Evolutionary conservation across 108 stramenopile species (phyloP), one percentile per base, ranked within the genome.

Genomic region (Pseudonitzschia multiseries): DNA sequence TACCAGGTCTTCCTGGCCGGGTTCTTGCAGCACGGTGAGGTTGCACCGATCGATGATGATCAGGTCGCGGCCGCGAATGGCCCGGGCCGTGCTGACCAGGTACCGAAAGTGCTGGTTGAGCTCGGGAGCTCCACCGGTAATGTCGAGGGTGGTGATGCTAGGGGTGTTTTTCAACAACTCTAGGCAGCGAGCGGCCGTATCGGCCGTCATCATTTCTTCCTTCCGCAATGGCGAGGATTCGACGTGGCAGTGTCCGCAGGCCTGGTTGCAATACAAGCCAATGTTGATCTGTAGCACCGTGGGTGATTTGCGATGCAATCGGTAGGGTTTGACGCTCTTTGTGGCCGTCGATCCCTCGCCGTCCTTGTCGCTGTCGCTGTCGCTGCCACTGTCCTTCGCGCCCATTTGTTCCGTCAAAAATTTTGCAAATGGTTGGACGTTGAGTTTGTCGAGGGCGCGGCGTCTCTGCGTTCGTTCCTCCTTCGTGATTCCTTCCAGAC

Each of bases 41-140:
- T 99, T 99, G 82, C 98, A 99, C 31, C 98, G 88, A 72, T 98
- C 98, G 73, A 99, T 99, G 59, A 99, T 96, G 8, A 93, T 91
- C 64, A 97, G 70, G 20, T 56, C 54, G 46, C 92, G 88, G 24
- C 84, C 86, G 5, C 91, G 74, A 54, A 92, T 67, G 22, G 70
- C 73, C 18, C 94, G 71, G 2, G 95, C 96, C 86, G 93, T 86
- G 33, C 80, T 78, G 4, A 99, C 96, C 22, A 99, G 72, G 51
- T 88, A 89, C 13, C 97, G 85, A 82, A 99, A 99, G 64, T 94
- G 78, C 17, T 68, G 72, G 69, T 98, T 94, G 29, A 99, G 79
- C 75, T 99, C 98, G 1, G 98, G 98, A 21, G 98, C 97, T 26
- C 98, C 98, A 2, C 98, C 98, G 1, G 98, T 99, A 24, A 99